These are phyloP conservation scores for Suillus discolor DNA, from an alignment of 768 basidiomycete genomes.

Conservation along the genomic window DNA sequence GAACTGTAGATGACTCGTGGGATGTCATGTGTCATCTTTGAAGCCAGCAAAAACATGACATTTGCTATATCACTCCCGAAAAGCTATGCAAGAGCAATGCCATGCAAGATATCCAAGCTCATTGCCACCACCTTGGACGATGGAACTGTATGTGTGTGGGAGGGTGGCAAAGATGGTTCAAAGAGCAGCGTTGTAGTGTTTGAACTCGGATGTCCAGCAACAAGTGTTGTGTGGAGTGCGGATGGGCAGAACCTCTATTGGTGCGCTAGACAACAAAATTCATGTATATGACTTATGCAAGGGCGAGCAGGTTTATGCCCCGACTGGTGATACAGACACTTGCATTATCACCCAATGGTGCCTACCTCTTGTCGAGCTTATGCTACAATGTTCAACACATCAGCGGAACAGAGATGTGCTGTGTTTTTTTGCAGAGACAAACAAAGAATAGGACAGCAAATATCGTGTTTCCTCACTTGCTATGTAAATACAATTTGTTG, in stretches of 20 bases:
- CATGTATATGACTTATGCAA: conserved; percentile 94
- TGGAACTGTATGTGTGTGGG: conserved; percentile 90
- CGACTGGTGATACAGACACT: conserved; percentile 90
- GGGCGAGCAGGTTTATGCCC: conserved; percentile 73
- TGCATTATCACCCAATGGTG: conserved; percentile 86
- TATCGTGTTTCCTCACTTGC: too few species aligned
- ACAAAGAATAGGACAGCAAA: too few species aligned
- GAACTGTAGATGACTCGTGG: conserved; percentile 39
- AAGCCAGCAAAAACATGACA: conserved; percentile 50
- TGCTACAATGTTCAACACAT: too few species aligned
- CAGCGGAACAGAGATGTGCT: too few species aligned
- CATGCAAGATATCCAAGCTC: conserved; percentile 69
- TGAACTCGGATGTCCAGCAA: conserved; percentile 88
- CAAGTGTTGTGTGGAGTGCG: conserved; percentile 87
- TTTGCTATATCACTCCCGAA: conserved; percentile 94
- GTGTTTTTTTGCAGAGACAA: too few species aligned
- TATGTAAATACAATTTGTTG: too few species aligned
- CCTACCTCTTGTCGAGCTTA: conserved; percentile 55
- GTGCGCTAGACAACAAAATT: conserved; percentile 93
- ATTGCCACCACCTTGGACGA: conserved; percentile 91
- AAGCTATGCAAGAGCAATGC: conserved; percentile 65
- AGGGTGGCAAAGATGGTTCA: conserved; percentile 72
- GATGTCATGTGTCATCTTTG: conserved; percentile 46
- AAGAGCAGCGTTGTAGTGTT: conserved; percentile 81
- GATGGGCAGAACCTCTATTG: conserved; percentile 92